Percentiles rank a stretch among this genome's conserved stretches.
Evolutionary conservation across 805 yeast genomes (phyloP).

Genomic region (Candida cerambycidarum): DNA sequence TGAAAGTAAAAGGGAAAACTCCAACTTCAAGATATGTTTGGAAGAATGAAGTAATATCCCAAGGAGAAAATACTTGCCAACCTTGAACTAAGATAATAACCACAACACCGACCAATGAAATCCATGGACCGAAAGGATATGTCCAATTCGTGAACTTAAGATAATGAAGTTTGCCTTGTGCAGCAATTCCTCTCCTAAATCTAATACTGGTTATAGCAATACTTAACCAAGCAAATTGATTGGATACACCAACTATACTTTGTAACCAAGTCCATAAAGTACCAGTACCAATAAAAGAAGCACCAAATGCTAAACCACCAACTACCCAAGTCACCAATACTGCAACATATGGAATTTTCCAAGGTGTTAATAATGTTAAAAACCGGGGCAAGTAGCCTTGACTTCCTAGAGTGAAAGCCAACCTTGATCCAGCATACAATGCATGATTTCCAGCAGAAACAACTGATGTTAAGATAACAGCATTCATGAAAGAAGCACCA

Average conservation of each 20-base stretch:
- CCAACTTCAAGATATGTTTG: conserved; percentile 46
- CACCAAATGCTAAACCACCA: conserved; percentile 61
- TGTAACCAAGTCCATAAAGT: conserved; percentile 55
- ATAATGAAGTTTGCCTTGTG: conserved; percentile 44
- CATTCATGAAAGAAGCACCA: conserved; percentile 48
- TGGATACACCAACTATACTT: conserved; percentile 52
- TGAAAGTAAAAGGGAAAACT: conserved; percentile 46
- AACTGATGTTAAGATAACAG: conserved; percentile 54
- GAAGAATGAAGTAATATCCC: conserved; percentile 42
- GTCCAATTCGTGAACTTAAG: conserved; percentile 49
- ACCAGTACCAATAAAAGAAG: conserved; percentile 55
- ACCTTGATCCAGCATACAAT: conserved; percentile 50
- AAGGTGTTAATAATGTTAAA: conserved; percentile 43
- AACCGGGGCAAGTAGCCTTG: conserved; percentile 48
- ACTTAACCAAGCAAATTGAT: conserved; percentile 51
- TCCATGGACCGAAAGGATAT: conserved; percentile 51
- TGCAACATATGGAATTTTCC: conserved; percentile 49
- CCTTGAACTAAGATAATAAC: conserved; percentile 54
- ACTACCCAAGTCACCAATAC: conserved; percentile 50
- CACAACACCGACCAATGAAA: conserved; percentile 41
- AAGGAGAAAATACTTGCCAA: conserved; percentile 51
- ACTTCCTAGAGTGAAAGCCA: conserved; percentile 49
- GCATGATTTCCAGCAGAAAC: conserved; percentile 58
- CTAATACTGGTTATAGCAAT: conserved; percentile 51
- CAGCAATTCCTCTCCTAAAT: conserved; percentile 45